Base-by-base conservation (phyloP, 768 basidiomycete species). In the Cubamyces sp. region DNA sequence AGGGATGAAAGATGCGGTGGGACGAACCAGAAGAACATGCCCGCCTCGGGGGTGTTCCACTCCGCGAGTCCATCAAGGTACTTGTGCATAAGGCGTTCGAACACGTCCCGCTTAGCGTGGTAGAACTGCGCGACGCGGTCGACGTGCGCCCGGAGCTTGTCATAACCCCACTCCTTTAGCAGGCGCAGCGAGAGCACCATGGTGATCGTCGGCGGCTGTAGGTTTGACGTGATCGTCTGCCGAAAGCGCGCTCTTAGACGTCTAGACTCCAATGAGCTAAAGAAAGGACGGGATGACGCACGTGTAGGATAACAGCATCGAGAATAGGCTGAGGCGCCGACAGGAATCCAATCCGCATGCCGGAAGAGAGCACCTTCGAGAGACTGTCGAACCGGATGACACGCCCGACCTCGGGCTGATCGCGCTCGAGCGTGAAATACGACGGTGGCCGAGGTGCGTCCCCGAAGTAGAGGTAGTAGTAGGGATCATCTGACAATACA, bases 301-400 rank as follows among this genome's bases (percentile, higher is more conserved):
- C 87, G 74, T 90, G 81, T 50, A 82, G 74, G 72, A 94, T 87
- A 52, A 96, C 89, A 1, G 84, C 84, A 51, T 84, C 77, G 18
- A 92, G 70, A 39, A 97, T 76, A 11, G 78, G 73, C 49, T 80
- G 80, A 18, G 95, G 93, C 8, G 91, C 94, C 8, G 88, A 86
- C 3, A 84, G 86, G 70, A 91, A 94, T 8, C 94, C 94, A 62
- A 95, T 80, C 19, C 91, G 86, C 70, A 93, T 84, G 14, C 92
- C 91, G 21, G 87, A 82, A 18, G 87, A 87, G 21, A 88, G 79
- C 45, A 96, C 79, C 77, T 97, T 97, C 57, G 90, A 93, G 56
- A 96, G 80, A 70, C 91, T 93, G 71, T 97, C 95, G 72, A 96
- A 94, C 42, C 95, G 85, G 19, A 96, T 68, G 41, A 96, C 93